Evolutionary conservation across 1,284 basidiomycete genomes (phyloP).

Genomic region (Pseudozyma pruni): DNA sequence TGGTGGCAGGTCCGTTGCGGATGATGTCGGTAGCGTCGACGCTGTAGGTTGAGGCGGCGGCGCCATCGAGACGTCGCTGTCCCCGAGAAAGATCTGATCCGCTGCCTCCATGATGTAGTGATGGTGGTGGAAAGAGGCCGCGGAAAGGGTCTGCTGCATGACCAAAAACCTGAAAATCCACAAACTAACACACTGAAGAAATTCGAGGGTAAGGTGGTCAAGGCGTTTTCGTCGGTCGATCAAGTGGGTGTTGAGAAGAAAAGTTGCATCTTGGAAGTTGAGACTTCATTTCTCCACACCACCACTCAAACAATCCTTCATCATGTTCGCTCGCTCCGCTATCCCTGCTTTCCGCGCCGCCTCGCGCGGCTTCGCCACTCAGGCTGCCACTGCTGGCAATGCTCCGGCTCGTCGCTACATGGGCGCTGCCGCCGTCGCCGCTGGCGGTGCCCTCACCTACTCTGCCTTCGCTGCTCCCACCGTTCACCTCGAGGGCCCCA

Average conservation of each 20-base stretch:
- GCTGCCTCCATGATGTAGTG: constrained; percentile 28
- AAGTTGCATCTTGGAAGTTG: background rate
- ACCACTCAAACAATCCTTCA: constrained; percentile 12
- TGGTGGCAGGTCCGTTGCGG: constrained; percentile 33
- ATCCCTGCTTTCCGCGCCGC: constrained; percentile 44
- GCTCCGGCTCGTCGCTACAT: constrained; percentile 43
- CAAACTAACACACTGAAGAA: background rate
- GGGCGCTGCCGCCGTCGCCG: constrained; percentile 46
- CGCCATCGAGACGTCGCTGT: constrained; percentile 15
- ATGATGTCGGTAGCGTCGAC: constrained; percentile 21
- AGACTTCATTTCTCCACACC: constrained; percentile 3
- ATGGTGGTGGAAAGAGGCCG: background rate
- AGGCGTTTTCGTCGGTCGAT: too few relatives aligned
- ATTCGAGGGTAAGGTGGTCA: too few relatives aligned
- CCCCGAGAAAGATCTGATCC: constrained; percentile 29
- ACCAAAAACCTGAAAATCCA: background rate
- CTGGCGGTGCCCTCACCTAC: constrained; percentile 47
- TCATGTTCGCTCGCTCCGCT: constrained; percentile 47
- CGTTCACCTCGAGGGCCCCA: constrained; percentile 67
- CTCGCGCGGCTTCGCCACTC: constrained; percentile 51
- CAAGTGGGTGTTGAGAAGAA: constrained; percentile 10
- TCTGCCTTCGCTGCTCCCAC: constrained; percentile 33
- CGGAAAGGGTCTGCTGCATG: background rate
- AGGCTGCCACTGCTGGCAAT: constrained; percentile 30
- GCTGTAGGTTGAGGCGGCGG: background rate